Conservation (phyloP, 495 filamentous ascomycete genomes). For the Aspergillus campestris region DNA sequence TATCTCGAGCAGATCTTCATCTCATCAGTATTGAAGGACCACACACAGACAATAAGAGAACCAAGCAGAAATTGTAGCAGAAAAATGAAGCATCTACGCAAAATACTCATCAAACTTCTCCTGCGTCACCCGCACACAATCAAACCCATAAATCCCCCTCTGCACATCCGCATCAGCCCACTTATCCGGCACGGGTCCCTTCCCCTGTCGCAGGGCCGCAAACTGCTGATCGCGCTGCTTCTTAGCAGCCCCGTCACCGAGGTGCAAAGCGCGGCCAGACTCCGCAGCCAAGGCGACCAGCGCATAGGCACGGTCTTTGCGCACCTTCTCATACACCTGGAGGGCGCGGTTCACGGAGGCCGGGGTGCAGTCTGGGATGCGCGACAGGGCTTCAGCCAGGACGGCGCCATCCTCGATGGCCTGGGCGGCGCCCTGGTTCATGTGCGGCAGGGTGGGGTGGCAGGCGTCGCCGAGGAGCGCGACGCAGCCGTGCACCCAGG, state of each 20-base stretch:
- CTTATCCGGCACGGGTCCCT: slow-evolving; percentile 60
- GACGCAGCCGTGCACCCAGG: slow-evolving; percentile 58
- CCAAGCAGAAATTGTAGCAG: neutral
- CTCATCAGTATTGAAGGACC: slow-evolving; percentile 2
- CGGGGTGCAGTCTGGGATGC: slow-evolving; percentile 43
- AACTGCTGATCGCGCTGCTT: slow-evolving; percentile 69
- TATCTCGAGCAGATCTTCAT: slow-evolving; percentile 1
- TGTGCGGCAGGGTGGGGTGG: slow-evolving; percentile 70
- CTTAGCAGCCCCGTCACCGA: slow-evolving; percentile 67
- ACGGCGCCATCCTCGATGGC: slow-evolving; percentile 75
- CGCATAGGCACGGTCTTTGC: slow-evolving; percentile 60
- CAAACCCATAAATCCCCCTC: slow-evolving; percentile 65
- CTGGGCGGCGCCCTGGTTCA: slow-evolving; percentile 77
- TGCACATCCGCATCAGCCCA: slow-evolving; percentile 77
- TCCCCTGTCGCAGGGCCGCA: slow-evolving; percentile 48
- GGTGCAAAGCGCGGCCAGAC: slow-evolving; percentile 58
- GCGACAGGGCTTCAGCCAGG: slow-evolving; percentile 54
- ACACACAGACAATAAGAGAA: slow-evolving; percentile 3
- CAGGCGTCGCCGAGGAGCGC: slow-evolving; percentile 73
- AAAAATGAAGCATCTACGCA: slow-evolving; percentile 24
- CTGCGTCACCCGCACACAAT: slow-evolving; percentile 52
- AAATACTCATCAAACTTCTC: slow-evolving; percentile 55
- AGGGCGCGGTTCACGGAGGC: slow-evolving; percentile 56
- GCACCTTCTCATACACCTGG: slow-evolving; percentile 60
- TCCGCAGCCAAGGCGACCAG: slow-evolving; percentile 65